Conservation (phyloP, 768 basidiomycete species). For the Scleroderma citrinum region DNA sequence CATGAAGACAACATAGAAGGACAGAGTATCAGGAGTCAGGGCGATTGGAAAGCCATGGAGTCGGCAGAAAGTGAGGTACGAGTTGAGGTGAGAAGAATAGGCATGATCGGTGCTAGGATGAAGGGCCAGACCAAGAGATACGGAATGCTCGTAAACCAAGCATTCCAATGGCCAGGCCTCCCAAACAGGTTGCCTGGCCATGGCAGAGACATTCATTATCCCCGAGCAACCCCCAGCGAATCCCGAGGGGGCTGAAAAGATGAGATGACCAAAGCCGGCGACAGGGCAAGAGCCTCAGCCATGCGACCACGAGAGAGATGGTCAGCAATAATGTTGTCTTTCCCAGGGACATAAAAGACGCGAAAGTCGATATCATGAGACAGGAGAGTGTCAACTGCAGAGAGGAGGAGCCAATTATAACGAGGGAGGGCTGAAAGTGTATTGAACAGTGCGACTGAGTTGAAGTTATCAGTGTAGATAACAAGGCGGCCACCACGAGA, state of each 20-base stretch:
- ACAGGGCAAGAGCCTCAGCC: slow-evolving; percentile 3
- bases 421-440: slow-evolving; percentile 7
- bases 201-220: background rate
- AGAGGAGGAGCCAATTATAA: slow-evolving; percentile 15
- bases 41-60: slow-evolving; percentile 23
- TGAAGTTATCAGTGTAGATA: slow-evolving; percentile 27
- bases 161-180: background rate
- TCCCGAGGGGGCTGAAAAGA: slow-evolving; percentile 22
- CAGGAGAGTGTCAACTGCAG: slow-evolving; percentile 8
- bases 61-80: slow-evolving; percentile 26
- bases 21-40: slow-evolving; percentile 19
- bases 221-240: slow-evolving; percentile 21
- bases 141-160: background rate
- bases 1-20: slow-evolving; percentile 11
- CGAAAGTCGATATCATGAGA: slow-evolving; percentile 11
- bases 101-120: background rate
- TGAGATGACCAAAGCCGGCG: slow-evolving; percentile 1
- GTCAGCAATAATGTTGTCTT: slow-evolving; percentile 22
- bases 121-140: background rate
- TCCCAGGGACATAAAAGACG: slow-evolving; percentile 21
- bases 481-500: slow-evolving; percentile 1
- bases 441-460: slow-evolving; percentile 32
- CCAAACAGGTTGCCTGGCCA: background rate
- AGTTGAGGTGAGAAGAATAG: slow-evolving; percentile 19
- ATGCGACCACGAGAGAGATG: slow-evolving; percentile 16